Evolutionary conservation across 2,329 filamentous ascomycete species (phyloP), one percentile per base, ranked within the genome.

Genomic region (Neophaeococcomyces aloes): DNA sequence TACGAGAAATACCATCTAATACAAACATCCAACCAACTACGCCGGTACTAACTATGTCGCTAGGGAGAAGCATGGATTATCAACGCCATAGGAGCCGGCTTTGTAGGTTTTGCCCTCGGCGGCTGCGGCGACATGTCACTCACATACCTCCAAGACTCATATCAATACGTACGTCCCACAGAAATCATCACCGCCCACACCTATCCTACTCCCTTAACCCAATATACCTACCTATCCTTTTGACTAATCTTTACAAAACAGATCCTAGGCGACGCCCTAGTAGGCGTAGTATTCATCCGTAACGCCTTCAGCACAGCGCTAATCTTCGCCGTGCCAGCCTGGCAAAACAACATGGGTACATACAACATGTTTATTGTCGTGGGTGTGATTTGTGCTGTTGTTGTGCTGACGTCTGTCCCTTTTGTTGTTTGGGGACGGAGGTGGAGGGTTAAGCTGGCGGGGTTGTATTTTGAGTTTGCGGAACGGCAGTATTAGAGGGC

Each of bases 231-330:
- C n/a, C n/a, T n/a, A n/a, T 27, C 23, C 5, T 6, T 10, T 33
- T 14, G 23, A 40, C 37, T 35, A 13, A 15, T 15, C n/a, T 7
- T 38, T 10, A n/a, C n/a, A n/a, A 4, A 27, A 32, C 47, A 71
- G 60, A 67, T 73, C 29, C 60, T 72, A 31, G 68, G 63, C 4
- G 68, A 72, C 45, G 62, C 67, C 0, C 54, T 73, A 4, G 66
- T 70, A 3, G 64, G 57, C 0, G 57, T 73, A 1, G 65, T 66
- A 0, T 65, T 72, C 43, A 53, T 66, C 8, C 63, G 69, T 0
- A 72, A 72, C 39, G 43, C 59, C 2, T 59, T 71, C 33, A 59
- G 60, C 14, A 68, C 65, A 2, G 58, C 63, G 13, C 63, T 72
- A 33, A 61, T 71, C n/a, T 72, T 72, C 48, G 64, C 63, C 0